Percentiles rank a stretch among this genome's conserved stretches.
Evolutionary conservation across 108 stramenopile genomes (phyloP).

Genomic region (Skeletonema grethae): DNA sequence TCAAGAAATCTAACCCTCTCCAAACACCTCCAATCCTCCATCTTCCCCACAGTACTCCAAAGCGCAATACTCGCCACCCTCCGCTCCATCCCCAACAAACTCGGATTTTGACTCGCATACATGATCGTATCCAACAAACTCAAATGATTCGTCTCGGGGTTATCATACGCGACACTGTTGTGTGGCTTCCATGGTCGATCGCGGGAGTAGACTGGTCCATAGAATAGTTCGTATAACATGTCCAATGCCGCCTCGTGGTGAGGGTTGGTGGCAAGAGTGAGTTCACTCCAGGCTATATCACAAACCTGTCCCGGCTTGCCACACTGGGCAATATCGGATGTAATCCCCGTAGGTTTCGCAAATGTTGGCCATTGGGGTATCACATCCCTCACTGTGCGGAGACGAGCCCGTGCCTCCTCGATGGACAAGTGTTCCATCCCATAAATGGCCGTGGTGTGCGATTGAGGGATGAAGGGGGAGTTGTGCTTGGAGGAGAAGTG

Average conservation of each 20-base stretch:
- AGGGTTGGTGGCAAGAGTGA: constrained; percentile 40
- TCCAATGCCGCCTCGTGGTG: constrained; percentile 50
- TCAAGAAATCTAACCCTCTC: constrained; percentile 32
- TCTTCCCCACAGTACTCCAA: constrained; percentile 50
- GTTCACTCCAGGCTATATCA: constrained; percentile 52
- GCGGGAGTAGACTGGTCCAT: constrained; percentile 4
- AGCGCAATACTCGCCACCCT: constrained; percentile 48
- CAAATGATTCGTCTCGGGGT: constrained; percentile 46
- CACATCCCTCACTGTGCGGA: not conserved
- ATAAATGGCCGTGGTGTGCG: constrained; percentile 56
- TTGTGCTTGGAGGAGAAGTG: constrained; percentile 35
- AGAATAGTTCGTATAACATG: constrained; percentile 40
- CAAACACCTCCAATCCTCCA: constrained; percentile 52
- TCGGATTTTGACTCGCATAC: constrained; percentile 39
- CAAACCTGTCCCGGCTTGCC: constrained; percentile 57
- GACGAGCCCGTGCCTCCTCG: constrained; percentile 33
- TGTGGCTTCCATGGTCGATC: constrained; percentile 58
- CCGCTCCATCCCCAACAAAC: constrained; percentile 39
- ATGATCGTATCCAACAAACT: constrained; percentile 45
- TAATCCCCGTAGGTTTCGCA: constrained; percentile 38
- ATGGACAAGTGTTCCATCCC: constrained; percentile 50
- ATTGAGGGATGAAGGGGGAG: constrained; percentile 43
- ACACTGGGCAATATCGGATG: constrained; percentile 43
- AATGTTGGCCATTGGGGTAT: constrained; percentile 48
- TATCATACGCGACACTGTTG: constrained; percentile 54